Evolutionary conservation across 2,329 filamentous ascomycete species (phyloP), one percentile per base, ranked within the genome.

Genomic region (Claviceps quebecensis): DNA sequence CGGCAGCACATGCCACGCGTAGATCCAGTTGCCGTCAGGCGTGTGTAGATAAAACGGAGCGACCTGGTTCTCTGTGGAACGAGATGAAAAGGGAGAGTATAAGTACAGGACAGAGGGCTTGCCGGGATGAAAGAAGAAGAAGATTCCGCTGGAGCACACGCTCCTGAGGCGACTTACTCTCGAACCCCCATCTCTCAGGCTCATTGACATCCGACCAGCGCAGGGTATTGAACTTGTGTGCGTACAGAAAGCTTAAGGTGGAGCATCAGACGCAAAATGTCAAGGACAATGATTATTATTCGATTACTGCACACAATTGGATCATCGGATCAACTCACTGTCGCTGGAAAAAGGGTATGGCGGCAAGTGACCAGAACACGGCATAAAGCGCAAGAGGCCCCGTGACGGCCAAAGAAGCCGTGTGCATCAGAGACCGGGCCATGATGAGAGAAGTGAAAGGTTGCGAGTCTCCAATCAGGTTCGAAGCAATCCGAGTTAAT

Each of bases 1-100:
- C 0, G 91, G 91, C 47, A 96, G 70, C 51, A 97, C 76, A 62
- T 96, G 91, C 91, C 91, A 97, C 26, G 86, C 86, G 62, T 93
- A 94, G 17, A 97, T 70, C 2, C 72, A 80, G 65, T 90, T 83
- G 40, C 81, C 80, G 64, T 96, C 90, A 1, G 80, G 72, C 0
- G 88, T 93, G 4, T 69, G 70, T 39, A 97, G 68, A 47, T 78
- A 81, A 65, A 97, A 96, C 0, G 91, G 86, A 5, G 87, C 89
- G 2, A 95, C 85, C 69, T 97, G 91, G 58, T 89, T 88, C 62
- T 81, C 86, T 91, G 58, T 26, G 3, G 7, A 16, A 11, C 11
- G 23, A 50, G 17, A 2, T 4, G 4, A 6, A 17, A 36, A 50
- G 14, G 23, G 5, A 19, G 39, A 41, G 2, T 17, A 41, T 11